Conservation (phyloP, 176 grass and related monocot genomes). For the Carex kokanica region DNA sequence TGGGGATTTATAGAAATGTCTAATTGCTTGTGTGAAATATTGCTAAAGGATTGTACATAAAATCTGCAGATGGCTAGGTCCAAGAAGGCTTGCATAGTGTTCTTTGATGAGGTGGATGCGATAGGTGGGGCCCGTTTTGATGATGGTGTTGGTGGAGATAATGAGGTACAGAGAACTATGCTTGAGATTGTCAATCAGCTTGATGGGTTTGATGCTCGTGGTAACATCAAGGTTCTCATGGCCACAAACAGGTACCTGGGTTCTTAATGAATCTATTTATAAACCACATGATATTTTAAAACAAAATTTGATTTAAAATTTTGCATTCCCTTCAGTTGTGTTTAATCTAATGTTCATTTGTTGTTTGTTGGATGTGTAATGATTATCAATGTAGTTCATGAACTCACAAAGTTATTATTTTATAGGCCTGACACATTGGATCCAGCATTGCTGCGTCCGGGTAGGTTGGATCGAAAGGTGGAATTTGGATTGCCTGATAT, state of each 20-base stretch:
- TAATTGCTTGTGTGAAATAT: constrained; percentile 14
- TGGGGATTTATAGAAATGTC: not conserved
- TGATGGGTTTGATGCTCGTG: constrained; percentile 92
- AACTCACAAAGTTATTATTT: not conserved
- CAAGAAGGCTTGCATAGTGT: constrained; percentile 96
- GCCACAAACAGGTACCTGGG: constrained; percentile 74
- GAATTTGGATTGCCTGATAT: constrained; percentile 88
- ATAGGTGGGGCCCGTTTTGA: constrained; percentile 97
- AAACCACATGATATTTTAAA: constrained; percentile 1
- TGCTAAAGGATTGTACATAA: not conserved
- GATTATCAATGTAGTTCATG: not conserved
- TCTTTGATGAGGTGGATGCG: constrained; percentile 97
- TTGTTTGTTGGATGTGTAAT: not conserved
- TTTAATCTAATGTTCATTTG: not conserved
- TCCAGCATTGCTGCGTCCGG: constrained; percentile 72
- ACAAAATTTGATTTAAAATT: not conserved
- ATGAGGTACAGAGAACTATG: constrained; percentile 91
- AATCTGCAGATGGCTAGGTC: constrained; percentile 79
- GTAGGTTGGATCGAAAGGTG: constrained; percentile 83
- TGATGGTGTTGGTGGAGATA: constrained; percentile 87
- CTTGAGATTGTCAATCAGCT: constrained; percentile 97
- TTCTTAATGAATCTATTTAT: not conserved
- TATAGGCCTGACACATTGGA: constrained; percentile 87
- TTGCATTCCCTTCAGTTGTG: not conserved
- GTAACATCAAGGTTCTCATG: constrained; percentile 99